phyloP scores from a whole-genome alignment of 768 basidiomycete genomes.

The Tylopilus rubrobrunneus region DNA sequence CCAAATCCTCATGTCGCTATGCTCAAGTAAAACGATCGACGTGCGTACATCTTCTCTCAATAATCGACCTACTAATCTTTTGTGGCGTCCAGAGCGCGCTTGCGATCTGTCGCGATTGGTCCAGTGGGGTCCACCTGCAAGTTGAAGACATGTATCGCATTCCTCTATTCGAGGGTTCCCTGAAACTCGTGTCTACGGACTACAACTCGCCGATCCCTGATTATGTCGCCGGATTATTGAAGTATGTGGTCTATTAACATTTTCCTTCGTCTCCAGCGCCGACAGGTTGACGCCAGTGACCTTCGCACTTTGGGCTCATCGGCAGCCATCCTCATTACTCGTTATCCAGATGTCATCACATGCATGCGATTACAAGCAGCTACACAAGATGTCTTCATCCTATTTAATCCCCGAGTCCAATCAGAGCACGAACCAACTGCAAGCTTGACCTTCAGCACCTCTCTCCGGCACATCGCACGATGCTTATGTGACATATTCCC shows the following conservation, averaged over 20 bases:
- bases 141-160: constrained; percentile 46
- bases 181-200: constrained; percentile 34
- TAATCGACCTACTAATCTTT: neutral
- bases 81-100: constrained; percentile 43
- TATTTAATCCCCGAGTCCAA: constrained; percentile 60
- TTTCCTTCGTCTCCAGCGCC: neutral
- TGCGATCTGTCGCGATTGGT: constrained; percentile 48
- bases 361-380: constrained; percentile 37
- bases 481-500: constrained; percentile 44
- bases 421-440: constrained; percentile 48
- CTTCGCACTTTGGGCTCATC: constrained; percentile 13
- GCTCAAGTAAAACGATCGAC: constrained; percentile 16
- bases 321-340: constrained; percentile 47
- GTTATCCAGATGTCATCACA: constrained; percentile 55
- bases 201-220: constrained; percentile 33
- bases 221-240: constrained; percentile 26
- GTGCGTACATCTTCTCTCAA: neutral
- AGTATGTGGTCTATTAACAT: constrained; percentile 9
- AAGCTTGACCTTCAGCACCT: constrained; percentile 49
- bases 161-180: constrained; percentile 43
- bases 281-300: constrained; percentile 19
- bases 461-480: constrained; percentile 36
- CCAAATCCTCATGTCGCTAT: constrained; percentile 10
- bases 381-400: constrained; percentile 39
- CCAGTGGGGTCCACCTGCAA: constrained; percentile 40